Evolutionary conservation across 2,329 filamentous ascomycete species (phyloP).

Genomic region (Alternaria burnsii): DNA sequence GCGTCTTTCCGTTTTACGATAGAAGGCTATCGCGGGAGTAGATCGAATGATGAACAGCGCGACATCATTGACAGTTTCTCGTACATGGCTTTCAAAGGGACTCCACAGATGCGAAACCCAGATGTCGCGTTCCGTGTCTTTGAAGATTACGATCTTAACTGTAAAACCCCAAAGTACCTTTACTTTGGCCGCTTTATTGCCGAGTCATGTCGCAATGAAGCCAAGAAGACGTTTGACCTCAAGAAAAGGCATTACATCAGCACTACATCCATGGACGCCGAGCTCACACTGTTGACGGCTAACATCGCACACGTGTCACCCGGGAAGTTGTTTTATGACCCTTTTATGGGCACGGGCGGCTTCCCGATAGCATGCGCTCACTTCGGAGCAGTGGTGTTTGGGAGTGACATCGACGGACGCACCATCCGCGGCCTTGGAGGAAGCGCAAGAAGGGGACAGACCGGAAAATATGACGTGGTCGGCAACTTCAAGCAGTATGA

Average conservation of each 20-base stretch:
- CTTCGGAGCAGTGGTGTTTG: conserved; percentile 84
- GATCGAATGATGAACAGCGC: conserved; percentile 69
- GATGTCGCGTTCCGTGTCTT: conserved; percentile 81
- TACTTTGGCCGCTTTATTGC: conserved; percentile 79
- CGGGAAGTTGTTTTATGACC: conserved; percentile 90
- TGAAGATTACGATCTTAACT: conserved; percentile 75
- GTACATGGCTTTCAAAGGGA: conserved; percentile 80
- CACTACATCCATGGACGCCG: conserved; percentile 97
- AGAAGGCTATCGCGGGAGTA: conserved; percentile 81
- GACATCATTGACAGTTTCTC: conserved; percentile 82
- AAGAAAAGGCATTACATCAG: conserved; percentile 95
- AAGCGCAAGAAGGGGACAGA: conserved; percentile 52
- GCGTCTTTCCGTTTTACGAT: conserved; percentile 83
- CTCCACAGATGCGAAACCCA: conserved; percentile 73
- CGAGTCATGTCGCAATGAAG: conserved; percentile 69
- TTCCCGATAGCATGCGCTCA: conserved; percentile 91
- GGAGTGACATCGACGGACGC: conserved; percentile 92
- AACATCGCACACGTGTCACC: conserved; percentile 86
- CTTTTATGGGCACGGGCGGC: conserved; percentile 93
- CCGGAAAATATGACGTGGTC: conserved; percentile 59
- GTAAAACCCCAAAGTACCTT: conserved; percentile 63
- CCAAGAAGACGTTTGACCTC: conserved; percentile 79
- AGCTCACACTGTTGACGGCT: conserved; percentile 88
- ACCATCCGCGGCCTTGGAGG: conserved; percentile 76
- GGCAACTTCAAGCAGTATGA: conserved; percentile 89